These are phyloP conservation scores for Leccinum fallax DNA, from an alignment of 1,284 basidiomycete genomes.

Conservation along the genomic window DNA sequence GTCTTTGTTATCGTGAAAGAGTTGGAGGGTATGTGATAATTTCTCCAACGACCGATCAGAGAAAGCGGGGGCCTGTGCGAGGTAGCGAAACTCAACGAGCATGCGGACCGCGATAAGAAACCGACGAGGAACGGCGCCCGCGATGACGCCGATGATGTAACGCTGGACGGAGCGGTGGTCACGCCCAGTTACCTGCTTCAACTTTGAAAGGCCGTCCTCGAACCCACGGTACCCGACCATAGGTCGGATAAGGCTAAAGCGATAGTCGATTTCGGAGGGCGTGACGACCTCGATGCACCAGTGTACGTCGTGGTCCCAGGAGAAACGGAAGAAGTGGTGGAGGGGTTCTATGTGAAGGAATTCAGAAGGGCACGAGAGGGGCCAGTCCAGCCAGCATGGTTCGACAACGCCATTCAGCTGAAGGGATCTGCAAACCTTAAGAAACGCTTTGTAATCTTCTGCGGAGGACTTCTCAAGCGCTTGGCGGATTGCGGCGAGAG, in stretches of 20 bases:
- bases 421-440: not conserved
- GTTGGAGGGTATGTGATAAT: too few species aligned
- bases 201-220: conserved; percentile 4
- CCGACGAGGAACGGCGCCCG: too few species aligned
- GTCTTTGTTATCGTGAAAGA: too few species aligned
- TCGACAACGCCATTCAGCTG: not conserved
- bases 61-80: too few species aligned
- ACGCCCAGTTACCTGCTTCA: conserved; percentile 12
- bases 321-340: not conserved
- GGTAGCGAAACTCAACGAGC: too few species aligned
- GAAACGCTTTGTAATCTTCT: not conserved
- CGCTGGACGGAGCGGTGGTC: conserved; percentile 1
- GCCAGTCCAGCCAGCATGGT: not conserved
- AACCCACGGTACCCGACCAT: conserved; percentile 4
- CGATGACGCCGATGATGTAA: not conserved
- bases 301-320: conserved; percentile 1
- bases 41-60: too few species aligned
- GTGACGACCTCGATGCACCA: not conserved
- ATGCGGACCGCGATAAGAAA: too few species aligned
- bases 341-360: not conserved
- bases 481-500: not conserved
- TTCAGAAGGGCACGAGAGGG: not conserved
- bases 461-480: not conserved
- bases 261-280: not conserved
- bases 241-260: not conserved